Conservation (phyloP, 139 green algal genomes). For the Zygnema circumcarinatum region DNA sequence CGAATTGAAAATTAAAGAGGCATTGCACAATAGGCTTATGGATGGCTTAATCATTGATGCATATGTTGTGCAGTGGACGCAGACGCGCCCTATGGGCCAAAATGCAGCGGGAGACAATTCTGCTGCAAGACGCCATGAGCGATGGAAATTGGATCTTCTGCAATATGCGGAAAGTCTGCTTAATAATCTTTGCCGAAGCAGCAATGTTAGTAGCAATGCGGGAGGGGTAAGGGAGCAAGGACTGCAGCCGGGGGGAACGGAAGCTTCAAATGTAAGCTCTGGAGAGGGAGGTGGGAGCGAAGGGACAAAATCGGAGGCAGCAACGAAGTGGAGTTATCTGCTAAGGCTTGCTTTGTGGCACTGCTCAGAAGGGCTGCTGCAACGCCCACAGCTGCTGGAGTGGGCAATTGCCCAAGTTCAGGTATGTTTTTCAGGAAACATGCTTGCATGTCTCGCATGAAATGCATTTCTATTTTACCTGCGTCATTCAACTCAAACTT, state of each 20-base stretch:
- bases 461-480: too few relatives aligned
- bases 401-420: slow-evolving; percentile 46
- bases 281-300: neutral
- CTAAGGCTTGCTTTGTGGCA: slow-evolving; percentile 29
- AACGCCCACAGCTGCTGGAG: slow-evolving; percentile 14
- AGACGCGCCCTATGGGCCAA: slow-evolving; percentile 1
- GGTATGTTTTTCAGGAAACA: slow-evolving; percentile 11
- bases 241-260: neutral
- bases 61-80: neutral
- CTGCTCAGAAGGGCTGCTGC: slow-evolving; percentile 29
- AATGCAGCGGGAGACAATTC: neutral
- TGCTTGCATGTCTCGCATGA: too few relatives aligned
- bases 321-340: slow-evolving; percentile 42
- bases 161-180: neutral
- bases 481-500: too few relatives aligned
- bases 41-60: too few relatives aligned
- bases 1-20: too few relatives aligned
- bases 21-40: too few relatives aligned
- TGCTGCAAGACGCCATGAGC: neutral
- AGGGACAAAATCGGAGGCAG: neutral
- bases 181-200: neutral
- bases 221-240: neutral
- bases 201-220: neutral
- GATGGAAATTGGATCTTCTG: neutral
- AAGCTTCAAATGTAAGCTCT: neutral